A percentile compares a stretch with the other conserved stretches of the same genome.
phyloP scores from a whole-genome alignment of 768 basidiomycete species.

The Termitomyces sp. region DNA sequence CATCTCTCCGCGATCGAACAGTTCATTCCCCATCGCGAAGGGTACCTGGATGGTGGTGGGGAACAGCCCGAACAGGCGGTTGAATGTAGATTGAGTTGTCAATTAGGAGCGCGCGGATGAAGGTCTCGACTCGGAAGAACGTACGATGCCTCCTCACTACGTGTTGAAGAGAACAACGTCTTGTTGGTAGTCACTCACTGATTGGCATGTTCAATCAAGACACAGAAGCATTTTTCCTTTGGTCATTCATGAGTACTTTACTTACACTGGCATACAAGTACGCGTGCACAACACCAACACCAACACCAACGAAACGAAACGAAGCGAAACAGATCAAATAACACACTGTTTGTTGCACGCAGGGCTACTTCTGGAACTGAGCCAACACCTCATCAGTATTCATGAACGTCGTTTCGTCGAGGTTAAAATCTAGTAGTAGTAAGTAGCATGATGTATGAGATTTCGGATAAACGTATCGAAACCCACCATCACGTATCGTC shows the following conservation, averaged over 20 bases:
- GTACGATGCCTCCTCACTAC: no score
- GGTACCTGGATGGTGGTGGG: conserved; percentile 41
- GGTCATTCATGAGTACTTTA: no score
- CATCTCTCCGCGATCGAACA: conserved; percentile 54
- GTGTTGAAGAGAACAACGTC: no score
- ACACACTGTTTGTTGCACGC: conserved; percentile 23
- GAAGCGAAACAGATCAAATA: no score
- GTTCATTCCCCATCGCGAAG: conserved; percentile 57
- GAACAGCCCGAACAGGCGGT: conserved; percentile 38
- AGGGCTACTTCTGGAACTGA: conserved; percentile 45
- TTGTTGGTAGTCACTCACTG: no score
- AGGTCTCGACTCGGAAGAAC: conserved; percentile 31
- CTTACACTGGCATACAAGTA: no score
- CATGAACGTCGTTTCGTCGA: conserved; percentile 41
- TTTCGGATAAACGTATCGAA: no score
- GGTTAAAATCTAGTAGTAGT: conserved; percentile 46
- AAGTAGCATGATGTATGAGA: no score
- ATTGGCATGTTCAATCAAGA: no score
- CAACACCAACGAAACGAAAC: no score
- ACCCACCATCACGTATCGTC: conserved; percentile 51
- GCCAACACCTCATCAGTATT: conserved; percentile 38
- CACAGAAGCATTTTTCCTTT: no score
- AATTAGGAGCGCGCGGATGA: conserved; percentile 46
- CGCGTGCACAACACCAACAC: no score
- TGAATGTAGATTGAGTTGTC: conserved; percentile 47